Conservation (phyloP, 768 basidiomycete genomes). For the Russula compacta region DNA sequence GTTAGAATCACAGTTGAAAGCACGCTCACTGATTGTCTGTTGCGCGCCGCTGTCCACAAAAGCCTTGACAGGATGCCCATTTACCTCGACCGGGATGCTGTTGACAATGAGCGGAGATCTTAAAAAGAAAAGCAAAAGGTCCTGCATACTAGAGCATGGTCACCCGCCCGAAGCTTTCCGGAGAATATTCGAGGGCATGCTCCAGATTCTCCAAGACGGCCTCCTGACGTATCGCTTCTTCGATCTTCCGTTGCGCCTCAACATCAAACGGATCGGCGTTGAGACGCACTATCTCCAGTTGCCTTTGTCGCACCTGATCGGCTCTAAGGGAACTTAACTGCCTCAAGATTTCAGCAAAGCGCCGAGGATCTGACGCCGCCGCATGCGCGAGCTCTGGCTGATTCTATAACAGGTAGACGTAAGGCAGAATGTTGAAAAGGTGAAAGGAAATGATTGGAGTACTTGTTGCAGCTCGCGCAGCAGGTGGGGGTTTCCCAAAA, state of each 20-base stretch:
- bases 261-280: slow-evolving; percentile 87
- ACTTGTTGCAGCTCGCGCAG: slow-evolving; percentile 62
- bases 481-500: slow-evolving; percentile 74
- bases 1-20: background rate
- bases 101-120: background rate
- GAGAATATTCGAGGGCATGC: slow-evolving; percentile 88
- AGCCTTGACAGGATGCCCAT: slow-evolving; percentile 82
- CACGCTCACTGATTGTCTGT: slow-evolving; percentile 78
- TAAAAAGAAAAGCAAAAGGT: background rate
- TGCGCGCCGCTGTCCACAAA: slow-evolving; percentile 99
- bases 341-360: slow-evolving; percentile 66
- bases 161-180: slow-evolving; percentile 89
- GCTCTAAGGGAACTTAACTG: slow-evolving; percentile 49
- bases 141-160: slow-evolving; percentile 88
- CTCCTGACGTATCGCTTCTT: slow-evolving; percentile 85
- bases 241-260: slow-evolving; percentile 88
- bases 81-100: slow-evolving; percentile 89
- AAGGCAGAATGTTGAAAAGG: background rate
- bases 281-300: slow-evolving; percentile 53
- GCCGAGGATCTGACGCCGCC: slow-evolving; percentile 52
- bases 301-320: slow-evolving; percentile 42
- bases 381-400: slow-evolving; percentile 80
- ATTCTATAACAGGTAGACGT: slow-evolving; percentile 33
- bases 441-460: background rate
- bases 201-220: slow-evolving; percentile 88